These are phyloP conservation scores for Vigna mungo DNA, from an alignment of 306 rosid species.

Conservation along the genomic window DNA sequence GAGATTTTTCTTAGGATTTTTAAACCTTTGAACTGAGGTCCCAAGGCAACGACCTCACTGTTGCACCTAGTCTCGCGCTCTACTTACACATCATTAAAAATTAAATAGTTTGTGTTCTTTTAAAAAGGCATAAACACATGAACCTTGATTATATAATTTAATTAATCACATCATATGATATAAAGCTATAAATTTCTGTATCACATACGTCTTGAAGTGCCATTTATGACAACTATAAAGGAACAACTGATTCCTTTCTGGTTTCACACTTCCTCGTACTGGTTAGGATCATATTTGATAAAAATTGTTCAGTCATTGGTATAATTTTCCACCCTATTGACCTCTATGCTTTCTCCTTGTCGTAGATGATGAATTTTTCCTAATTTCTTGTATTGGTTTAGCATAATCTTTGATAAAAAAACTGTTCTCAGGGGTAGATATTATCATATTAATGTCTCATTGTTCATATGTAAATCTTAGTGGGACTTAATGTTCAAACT, in stretches of 20 bases:
- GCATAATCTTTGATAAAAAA: background rate
- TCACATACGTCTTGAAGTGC: constrained; percentile 14
- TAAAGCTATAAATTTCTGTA: constrained; percentile 22
- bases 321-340: constrained; percentile 10
- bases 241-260: background rate
- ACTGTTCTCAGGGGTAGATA: background rate
- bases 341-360: background rate
- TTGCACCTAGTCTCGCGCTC: background rate
- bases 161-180: constrained; percentile 21
- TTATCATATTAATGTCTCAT: background rate
- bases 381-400: background rate
- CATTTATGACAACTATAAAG: background rate
- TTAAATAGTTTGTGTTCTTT: background rate
- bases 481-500: constrained; percentile 11
- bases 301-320: constrained; percentile 4
- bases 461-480: constrained; percentile 2
- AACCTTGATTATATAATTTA: constrained; percentile 7
- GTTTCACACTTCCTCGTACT: background rate
- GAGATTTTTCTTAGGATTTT: background rate
- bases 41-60: background rate
- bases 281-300: constrained; percentile 15
- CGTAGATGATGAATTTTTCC: background rate
- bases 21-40: background rate
- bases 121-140: background rate
- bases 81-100: background rate